Conservation (phyloP, 306 rosid species). For the Calophaca sinica region DNA sequence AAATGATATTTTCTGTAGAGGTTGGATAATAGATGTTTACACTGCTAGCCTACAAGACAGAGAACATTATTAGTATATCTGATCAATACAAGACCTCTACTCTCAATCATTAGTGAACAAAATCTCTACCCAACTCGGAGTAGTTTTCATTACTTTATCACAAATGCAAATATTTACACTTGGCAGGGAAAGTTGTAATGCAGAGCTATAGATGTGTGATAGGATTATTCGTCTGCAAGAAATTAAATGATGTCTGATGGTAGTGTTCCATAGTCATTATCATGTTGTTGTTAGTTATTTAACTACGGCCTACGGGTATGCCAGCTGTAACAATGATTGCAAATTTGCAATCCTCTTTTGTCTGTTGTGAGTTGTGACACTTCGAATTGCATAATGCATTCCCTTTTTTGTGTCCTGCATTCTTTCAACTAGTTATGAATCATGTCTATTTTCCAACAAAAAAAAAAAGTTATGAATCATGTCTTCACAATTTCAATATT, state of each 20-base stretch:
- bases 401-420: slow-evolving; percentile 16
- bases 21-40: too few species aligned
- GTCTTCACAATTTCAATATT: slow-evolving; percentile 18
- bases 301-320: too few species aligned
- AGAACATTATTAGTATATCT: background rate
- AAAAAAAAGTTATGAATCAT: slow-evolving; percentile 13
- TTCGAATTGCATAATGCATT: slow-evolving; percentile 22
- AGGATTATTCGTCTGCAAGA: slow-evolving; percentile 2
- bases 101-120: background rate
- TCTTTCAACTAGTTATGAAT: slow-evolving; percentile 12
- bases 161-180: background rate
- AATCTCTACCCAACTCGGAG: background rate
- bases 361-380: slow-evolving; percentile 1
- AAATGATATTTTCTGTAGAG: too few species aligned
- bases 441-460: too few species aligned
- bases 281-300: slow-evolving; percentile 17
- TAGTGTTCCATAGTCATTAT: background rate
- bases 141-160: background rate
- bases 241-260: background rate
- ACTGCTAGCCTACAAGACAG: too few species aligned
- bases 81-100: background rate
- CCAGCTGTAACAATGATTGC: background rate
- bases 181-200: background rate
- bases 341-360: slow-evolving; percentile 1
- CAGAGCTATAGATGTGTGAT: slow-evolving; percentile 2